A percentile compares a stretch with the other conserved stretches of the same genome.
These are phyloP conservation scores for Vickermania ingenoplastis DNA, from an alignment of 208 protist genomes.

Conservation along the genomic window DNA sequence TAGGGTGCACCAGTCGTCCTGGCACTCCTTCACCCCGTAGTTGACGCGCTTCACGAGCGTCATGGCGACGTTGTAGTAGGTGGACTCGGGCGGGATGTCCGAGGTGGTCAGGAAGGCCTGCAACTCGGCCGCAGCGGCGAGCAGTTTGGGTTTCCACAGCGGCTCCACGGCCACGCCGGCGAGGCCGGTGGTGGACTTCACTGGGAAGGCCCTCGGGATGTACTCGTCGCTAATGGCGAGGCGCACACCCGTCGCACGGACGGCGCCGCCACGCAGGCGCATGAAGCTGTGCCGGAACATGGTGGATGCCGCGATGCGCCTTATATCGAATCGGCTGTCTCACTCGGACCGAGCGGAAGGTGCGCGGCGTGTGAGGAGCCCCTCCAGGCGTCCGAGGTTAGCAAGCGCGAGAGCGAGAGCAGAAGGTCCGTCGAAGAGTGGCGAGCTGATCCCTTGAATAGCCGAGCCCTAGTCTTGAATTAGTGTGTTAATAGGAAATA, in stretches of 20 bases:
- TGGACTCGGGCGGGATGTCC: slow-evolving; percentile 86
- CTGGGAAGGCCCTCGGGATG: slow-evolving; percentile 86
- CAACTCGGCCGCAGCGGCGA: slow-evolving; percentile 74
- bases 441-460: too few species aligned
- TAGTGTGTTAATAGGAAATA: too few species aligned
- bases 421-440: too few species aligned
- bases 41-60: slow-evolving; percentile 87
- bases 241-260: slow-evolving; percentile 36
- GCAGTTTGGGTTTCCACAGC: slow-evolving; percentile 87
- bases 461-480: too few species aligned
- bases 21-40: slow-evolving; percentile 78
- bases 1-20: slow-evolving; percentile 86
- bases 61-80: slow-evolving; percentile 89
- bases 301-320: too few species aligned
- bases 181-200: slow-evolving; percentile 84
- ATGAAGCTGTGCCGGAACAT: too few species aligned
- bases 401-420: too few species aligned
- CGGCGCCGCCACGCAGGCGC: slow-evolving; percentile 8
- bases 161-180: slow-evolving; percentile 84
- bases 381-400: too few species aligned
- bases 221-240: slow-evolving; percentile 85
- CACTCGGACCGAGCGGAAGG: too few species aligned
- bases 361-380: too few species aligned
- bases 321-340: too few species aligned
- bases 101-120: slow-evolving; percentile 73